Base-by-base conservation (phyloP, 805 yeast genomes). In the Wickerhamomyces pijperi region DNA sequence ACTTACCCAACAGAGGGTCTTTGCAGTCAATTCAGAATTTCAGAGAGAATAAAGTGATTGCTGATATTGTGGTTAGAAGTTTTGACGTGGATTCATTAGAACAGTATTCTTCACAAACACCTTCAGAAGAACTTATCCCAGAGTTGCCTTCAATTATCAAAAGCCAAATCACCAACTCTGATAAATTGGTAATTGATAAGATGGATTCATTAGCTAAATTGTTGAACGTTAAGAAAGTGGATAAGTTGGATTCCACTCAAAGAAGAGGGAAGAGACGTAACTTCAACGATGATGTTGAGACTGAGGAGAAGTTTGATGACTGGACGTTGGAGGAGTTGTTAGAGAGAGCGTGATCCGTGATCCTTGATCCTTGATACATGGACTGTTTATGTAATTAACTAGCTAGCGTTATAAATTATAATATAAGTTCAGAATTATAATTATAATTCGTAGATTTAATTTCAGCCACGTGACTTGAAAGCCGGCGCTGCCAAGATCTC, bases 401-500 rank as follows among this genome's bases (percentile, higher is more conserved):
- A n/a, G n/a, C n/a, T n/a, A n/a, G n/a, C n/a, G n/a, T n/a, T n/a
- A n/a, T n/a, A n/a, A n/a, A n/a, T n/a, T n/a, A n/a, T n/a, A n/a
- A n/a, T n/a, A n/a, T n/a, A n/a, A n/a, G n/a, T n/a, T n/a, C n/a
- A n/a, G n/a, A n/a, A n/a, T n/a, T n/a, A n/a, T n/a, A n/a, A n/a
- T n/a, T n/a, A n/a, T n/a, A n/a, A n/a, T n/a, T n/a, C n/a, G n/a
- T n/a, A n/a, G n/a, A n/a, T n/a, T n/a, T n/a, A n/a, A n/a, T n/a
- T n/a, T n/a, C n/a, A n/a, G 23, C 6, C 23, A 21, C 23, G 23
- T 21, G 23, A 76, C 50, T 76, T 63, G 56, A 71, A 70, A n/a
- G n/a, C n/a, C n/a, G n/a, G n/a, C 46, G 58, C 76, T 41, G 57
- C 71, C 38, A 76, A 73, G 51, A 63, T 76, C 35, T 67, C 70